Conservation (phyloP, 1,139 yeast genomes). For the Cylindricascospora bacillispora region DNA sequence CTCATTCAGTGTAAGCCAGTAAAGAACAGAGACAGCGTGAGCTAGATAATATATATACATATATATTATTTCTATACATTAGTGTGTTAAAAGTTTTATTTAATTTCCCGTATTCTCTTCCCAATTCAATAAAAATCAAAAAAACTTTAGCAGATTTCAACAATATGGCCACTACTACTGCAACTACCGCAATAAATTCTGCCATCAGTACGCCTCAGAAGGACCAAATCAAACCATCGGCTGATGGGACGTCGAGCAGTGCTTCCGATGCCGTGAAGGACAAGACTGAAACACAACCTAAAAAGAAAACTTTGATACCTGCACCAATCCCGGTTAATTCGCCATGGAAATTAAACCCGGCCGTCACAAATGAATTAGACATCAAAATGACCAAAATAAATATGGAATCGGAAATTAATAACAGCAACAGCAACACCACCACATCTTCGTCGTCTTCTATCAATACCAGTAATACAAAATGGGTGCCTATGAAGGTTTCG, state of each 20-base stretch:
- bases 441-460: not conserved
- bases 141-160: too few species aligned
- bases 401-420: conserved; percentile 2
- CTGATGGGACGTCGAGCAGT: conserved; percentile 11
- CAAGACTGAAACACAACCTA: not conserved
- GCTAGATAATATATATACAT: too few species aligned
- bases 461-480: conserved; percentile 37
- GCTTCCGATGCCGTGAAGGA: conserved; percentile 3
- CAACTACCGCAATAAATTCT: too few species aligned
- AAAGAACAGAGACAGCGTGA: too few species aligned
- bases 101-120: too few species aligned
- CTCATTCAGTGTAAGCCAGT: too few species aligned
- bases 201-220: too few species aligned
- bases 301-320: conserved; percentile 38
- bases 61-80: too few species aligned
- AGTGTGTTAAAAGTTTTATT: too few species aligned
- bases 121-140: too few species aligned
- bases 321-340: conserved; percentile 66
- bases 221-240: too few species aligned
- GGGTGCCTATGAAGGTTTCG: conserved; percentile 81
- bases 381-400: not conserved
- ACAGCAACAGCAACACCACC: conserved; percentile 1
- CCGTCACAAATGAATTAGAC: not conserved
- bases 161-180: too few species aligned
- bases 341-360: conserved; percentile 46